phyloP scores from a whole-genome alignment of 2,329 filamentous ascomycete species.

The Colletotrichum camelliae region DNA sequence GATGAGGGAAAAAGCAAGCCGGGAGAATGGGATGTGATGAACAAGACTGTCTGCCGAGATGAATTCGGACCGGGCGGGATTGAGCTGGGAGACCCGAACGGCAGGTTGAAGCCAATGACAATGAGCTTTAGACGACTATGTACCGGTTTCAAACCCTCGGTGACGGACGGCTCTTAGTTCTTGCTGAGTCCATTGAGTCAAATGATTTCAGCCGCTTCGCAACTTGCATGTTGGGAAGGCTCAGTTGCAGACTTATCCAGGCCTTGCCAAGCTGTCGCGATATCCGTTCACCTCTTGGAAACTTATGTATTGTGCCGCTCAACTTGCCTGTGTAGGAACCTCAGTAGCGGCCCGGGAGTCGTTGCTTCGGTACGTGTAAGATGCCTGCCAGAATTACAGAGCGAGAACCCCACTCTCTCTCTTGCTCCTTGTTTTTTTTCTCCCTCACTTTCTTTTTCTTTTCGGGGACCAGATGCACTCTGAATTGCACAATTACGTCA shows the following conservation, averaged over 20 bases:
- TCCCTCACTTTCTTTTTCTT: background rate
- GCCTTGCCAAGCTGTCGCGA: constrained; percentile 1
- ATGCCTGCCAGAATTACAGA: background rate
- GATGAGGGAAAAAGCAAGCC: background rate
- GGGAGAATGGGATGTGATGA: no score
- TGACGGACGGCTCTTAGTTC: background rate
- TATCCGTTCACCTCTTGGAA: background rate
- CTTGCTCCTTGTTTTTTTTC: background rate
- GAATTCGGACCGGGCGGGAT: background rate
- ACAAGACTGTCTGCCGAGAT: background rate
- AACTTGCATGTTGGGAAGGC: background rate
- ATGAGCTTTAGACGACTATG: background rate
- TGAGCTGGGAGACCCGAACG: background rate
- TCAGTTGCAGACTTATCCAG: background rate
- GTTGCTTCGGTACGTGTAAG: background rate
- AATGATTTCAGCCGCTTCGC: background rate
- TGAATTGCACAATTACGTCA: background rate
- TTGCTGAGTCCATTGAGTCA: background rate
- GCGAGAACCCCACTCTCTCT: background rate
- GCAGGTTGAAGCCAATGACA: background rate
- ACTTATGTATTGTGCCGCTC: background rate
- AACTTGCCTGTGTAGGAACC: background rate
- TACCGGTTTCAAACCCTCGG: background rate
- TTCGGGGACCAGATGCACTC: background rate
- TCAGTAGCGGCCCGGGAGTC: background rate